A percentile compares a stretch with the other conserved stretches of the same genome.
Evolutionary conservation across 495 filamentous ascomycete genomes (phyloP).

Genomic region (Lasiosphaeriaceae sp.): DNA sequence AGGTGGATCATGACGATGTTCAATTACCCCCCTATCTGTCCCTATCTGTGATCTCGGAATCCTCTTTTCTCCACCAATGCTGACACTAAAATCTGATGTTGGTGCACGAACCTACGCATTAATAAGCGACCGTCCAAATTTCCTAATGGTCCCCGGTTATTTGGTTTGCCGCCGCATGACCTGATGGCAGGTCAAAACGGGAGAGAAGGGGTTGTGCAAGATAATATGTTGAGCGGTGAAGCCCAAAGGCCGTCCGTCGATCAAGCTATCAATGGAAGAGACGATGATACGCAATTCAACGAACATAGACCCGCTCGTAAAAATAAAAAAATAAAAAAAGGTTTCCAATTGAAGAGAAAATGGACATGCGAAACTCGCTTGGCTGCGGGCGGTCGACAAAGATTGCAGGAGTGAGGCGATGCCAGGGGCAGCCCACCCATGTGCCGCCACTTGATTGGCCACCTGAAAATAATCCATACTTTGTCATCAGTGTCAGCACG

Average conservation of each 20-base stretch:
- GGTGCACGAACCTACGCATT: not conserved
- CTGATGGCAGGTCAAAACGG: too few relatives aligned
- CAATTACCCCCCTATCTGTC: too few relatives aligned
- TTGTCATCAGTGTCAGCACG: not conserved
- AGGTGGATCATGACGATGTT: too few relatives aligned
- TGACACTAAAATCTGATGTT: not conserved
- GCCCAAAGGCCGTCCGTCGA: too few relatives aligned
- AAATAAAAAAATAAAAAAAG: too few relatives aligned
- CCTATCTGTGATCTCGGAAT: too few relatives aligned
- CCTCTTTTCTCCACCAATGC: too few relatives aligned
- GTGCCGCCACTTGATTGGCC: not conserved
- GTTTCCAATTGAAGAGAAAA: not conserved
- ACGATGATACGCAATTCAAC: too few relatives aligned
- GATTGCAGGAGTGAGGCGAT: not conserved
- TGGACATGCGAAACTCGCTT: not conserved
- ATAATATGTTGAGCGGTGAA: too few relatives aligned
- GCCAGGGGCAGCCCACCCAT: not conserved
- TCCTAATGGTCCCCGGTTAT: not conserved
- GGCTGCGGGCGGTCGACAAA: not conserved
- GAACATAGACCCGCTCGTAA: too few relatives aligned
- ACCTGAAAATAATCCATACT: not conserved
- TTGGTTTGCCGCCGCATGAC: not conserved
- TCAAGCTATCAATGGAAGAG: too few relatives aligned
- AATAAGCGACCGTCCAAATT: not conserved
- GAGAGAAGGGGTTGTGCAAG: too few relatives aligned